Percentiles rank a stretch among this genome's conserved stretches.
Conservation (phyloP, 331 rosid genomes). For the Malus hybrid region DNA sequence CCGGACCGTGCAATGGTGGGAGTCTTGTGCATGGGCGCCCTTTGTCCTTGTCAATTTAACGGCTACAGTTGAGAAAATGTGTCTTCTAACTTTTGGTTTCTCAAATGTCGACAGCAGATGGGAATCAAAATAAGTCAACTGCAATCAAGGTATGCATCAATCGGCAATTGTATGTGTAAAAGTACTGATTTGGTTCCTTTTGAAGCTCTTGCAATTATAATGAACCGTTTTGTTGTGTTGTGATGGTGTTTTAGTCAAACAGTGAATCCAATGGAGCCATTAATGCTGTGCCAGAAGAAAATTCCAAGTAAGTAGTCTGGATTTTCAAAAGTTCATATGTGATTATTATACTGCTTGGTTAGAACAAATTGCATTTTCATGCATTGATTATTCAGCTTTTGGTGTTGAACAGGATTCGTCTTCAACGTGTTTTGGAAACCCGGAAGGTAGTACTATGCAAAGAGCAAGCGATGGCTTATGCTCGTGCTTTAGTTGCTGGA, state of each 20-base stretch:
- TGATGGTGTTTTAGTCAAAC: constrained; percentile 32
- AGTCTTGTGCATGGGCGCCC: neutral
- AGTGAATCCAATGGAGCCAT: constrained; percentile 33
- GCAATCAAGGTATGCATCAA: constrained; percentile 40
- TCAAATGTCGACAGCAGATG: constrained; percentile 40
- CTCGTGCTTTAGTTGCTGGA: constrained; percentile 93
- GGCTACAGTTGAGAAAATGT: constrained; percentile 3
- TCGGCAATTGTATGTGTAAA: neutral
- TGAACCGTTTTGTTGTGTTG: constrained; percentile 13
- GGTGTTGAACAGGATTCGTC: constrained; percentile 65
- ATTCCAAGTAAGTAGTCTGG: constrained; percentile 55
- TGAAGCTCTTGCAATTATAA: constrained; percentile 5
- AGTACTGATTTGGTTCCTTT: constrained; percentile 8
- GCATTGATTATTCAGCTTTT: constrained; percentile 26
- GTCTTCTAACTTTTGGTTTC: constrained; percentile 15
- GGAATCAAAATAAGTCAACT: constrained; percentile 34
- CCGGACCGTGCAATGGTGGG: neutral
- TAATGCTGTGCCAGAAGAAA: constrained; percentile 60
- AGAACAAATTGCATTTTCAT: constrained; percentile 8
- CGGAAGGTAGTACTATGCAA: constrained; percentile 81
- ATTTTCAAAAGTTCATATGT: neutral
- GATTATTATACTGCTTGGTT: neutral
- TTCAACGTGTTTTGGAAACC: constrained; percentile 84
- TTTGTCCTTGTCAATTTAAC: neutral
- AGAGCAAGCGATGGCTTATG: constrained; percentile 99